Percentiles rank a stretch among this genome's conserved stretches.
phyloP scores from a whole-genome alignment of 345 rosid genomes.

The Toxicodendron radicans region DNA sequence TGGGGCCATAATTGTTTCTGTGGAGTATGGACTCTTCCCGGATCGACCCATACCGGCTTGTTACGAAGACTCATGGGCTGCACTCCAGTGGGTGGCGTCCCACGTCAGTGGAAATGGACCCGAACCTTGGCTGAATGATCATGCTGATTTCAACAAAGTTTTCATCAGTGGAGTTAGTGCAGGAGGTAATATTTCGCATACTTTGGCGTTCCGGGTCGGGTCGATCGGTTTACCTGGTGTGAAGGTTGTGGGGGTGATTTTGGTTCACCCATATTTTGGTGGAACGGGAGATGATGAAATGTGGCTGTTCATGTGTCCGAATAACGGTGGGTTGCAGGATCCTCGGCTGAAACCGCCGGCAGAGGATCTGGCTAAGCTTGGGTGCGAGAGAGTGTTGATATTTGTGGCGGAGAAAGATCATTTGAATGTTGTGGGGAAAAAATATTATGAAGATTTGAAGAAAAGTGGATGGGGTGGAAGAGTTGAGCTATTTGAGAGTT shows the following conservation, averaged over 20 bases:
- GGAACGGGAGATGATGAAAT: slow-evolving; percentile 35
- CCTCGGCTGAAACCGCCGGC: slow-evolving; percentile 36
- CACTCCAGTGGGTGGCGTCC: slow-evolving; percentile 41
- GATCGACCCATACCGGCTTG: slow-evolving; percentile 39
- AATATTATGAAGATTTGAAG: slow-evolving; percentile 26
- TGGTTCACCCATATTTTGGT: slow-evolving; percentile 51
- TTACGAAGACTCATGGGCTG: slow-evolving; percentile 46
- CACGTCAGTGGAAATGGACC: slow-evolving; percentile 36
- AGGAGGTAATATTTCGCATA: slow-evolving; percentile 40
- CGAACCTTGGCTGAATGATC: slow-evolving; percentile 35
- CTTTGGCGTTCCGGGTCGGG: slow-evolving; percentile 32
- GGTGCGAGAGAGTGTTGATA: slow-evolving; percentile 35
- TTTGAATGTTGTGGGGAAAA: slow-evolving; percentile 20
- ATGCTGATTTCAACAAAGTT: slow-evolving; percentile 28
- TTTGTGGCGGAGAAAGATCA: slow-evolving; percentile 41
- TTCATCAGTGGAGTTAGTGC: slow-evolving; percentile 41
- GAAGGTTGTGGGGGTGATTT: slow-evolving; percentile 28
- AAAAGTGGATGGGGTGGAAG: slow-evolving; percentile 34
- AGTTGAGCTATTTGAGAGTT: slow-evolving; percentile 26
- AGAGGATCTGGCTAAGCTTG: slow-evolving; percentile 32
- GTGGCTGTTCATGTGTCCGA: slow-evolving; percentile 46
- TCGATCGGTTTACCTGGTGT: slow-evolving; percentile 19
- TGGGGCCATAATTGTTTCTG: slow-evolving; percentile 30
- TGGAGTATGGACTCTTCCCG: slow-evolving; percentile 37
- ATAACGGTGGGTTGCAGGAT: slow-evolving; percentile 34